Base-by-base conservation (phyloP, 805 yeast species). In the Lachancea thermotolerans region DNA sequence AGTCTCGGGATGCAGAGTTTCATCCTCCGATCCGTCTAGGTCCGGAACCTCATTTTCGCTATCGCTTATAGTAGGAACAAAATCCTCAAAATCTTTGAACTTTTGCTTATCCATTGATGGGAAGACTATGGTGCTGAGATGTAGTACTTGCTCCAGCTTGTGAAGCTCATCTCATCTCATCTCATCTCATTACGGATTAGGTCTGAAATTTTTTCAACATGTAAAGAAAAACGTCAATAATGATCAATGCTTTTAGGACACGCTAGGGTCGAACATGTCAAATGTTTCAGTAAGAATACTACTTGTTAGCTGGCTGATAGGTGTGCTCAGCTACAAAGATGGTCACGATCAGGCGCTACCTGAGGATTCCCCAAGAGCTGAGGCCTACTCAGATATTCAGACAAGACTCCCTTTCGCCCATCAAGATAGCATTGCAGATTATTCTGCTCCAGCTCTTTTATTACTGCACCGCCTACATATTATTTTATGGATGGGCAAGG, bases 381-480 rank as follows among this genome's bases (percentile, higher is more conserved):
- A 55, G 49, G 31, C 62, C 60, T 2, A 56, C 63, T 4, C 62
- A 58, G 42, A 49, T 63, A 10, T 62, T 63, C 40, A 62, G 60
- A 41, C 63, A 59, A 48, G 79, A 74, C 47, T 67, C 73, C 7
- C 61, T 75, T 18, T 76, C 86, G 1, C 88, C 90, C 1, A 56
- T 69, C 35, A 73, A 80, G 42, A 74, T 82, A 40, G 66, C 80
- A 39, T 60, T 78, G 36, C 98, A 91, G 64, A 91, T 91, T 15
- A 62, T 88, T 5, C 67, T 86, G 17, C 66, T 91, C 21, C 99
- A 91, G 62, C 58, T 78, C 32, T 79, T 86, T 47, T 90, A 90
- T 66, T 91, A 91, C 57, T 56, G 75, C 5, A 76, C 87, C 2
- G 96, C 95, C 1, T 60, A 76, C 1, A 59, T 82, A 6, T 64